Percentiles rank a stretch among this genome's conserved stretches.
These are phyloP conservation scores for Xylariaceae sp. DNA, from an alignment of 2,329 filamentous ascomycete species.

Conservation along the genomic window DNA sequence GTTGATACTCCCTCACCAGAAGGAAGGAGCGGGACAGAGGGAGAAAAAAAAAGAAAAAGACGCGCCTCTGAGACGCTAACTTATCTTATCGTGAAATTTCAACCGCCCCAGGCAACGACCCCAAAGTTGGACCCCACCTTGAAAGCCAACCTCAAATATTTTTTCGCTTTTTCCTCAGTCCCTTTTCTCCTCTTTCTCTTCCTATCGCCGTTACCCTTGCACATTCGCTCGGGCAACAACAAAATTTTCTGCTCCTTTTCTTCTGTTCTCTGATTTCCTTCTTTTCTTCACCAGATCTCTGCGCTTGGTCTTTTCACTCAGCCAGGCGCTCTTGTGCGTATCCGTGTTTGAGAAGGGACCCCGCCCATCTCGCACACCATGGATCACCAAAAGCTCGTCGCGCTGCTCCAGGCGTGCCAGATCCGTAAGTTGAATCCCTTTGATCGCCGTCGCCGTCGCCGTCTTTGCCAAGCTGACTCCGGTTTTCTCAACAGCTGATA, in stretches of 20 bases:
- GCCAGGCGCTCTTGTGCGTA: slow-evolving; percentile 12
- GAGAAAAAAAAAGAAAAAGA: not conserved
- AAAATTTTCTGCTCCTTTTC: slow-evolving; percentile 5
- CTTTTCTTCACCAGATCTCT: not conserved
- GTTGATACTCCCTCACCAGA: too few species aligned
- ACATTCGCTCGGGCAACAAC: slow-evolving; percentile 11
- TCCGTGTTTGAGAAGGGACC: slow-evolving; percentile 9
- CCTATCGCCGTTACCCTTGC: slow-evolving; percentile 12
- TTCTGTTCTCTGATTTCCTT: not conserved
- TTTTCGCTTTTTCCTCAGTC: slow-evolving; percentile 14
- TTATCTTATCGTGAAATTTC: slow-evolving; percentile 17
- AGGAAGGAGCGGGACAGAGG: too few species aligned
- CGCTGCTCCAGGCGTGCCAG: slow-evolving; percentile 81
- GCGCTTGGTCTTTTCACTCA: slow-evolving; percentile 6
- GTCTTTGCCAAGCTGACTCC: slow-evolving; percentile 31
- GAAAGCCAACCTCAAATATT: slow-evolving; percentile 17
- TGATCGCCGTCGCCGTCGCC: slow-evolving; percentile 8
- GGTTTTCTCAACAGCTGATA: slow-evolving; percentile 61
- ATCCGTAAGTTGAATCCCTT: slow-evolving; percentile 59
- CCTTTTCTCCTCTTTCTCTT: not conserved
- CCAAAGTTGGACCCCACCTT: slow-evolving; percentile 14
- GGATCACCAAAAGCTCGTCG: slow-evolving; percentile 78
- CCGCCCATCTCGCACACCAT: slow-evolving; percentile 41
- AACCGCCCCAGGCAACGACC: not conserved
- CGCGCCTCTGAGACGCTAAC: not conserved